A percentile compares a stretch with the other conserved stretches of the same genome.
phyloP scores from a whole-genome alignment of 2,329 filamentous ascomycete genomes.

The Metarhizium sp. region DNA sequence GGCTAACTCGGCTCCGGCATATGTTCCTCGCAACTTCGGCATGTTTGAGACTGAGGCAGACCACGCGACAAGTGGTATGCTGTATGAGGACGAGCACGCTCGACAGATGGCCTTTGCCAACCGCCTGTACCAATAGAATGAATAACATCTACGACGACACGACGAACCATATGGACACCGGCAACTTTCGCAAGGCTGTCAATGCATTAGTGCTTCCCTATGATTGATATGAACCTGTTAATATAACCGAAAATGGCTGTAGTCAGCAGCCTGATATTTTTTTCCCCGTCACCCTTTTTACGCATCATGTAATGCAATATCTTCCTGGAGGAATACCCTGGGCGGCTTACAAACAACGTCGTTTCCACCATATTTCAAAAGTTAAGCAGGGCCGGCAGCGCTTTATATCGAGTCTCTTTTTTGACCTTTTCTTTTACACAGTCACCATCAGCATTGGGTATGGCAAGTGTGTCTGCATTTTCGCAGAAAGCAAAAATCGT shows the following conservation, averaged over 20 bases:
- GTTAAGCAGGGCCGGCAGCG: conserved; percentile 5
- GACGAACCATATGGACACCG: background rate
- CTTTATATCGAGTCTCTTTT: conserved; percentile 2
- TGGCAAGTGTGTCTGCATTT: conserved; percentile 6
- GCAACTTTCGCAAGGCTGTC: background rate
- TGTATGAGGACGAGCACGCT: conserved; percentile 36
- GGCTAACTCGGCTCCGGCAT: conserved; percentile 19
- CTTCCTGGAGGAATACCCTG: background rate
- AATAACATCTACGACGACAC: conserved; percentile 7
- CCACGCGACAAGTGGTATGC: conserved; percentile 19
- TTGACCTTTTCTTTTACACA: conserved; percentile 7
- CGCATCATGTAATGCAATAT: background rate
- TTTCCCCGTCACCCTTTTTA: background rate
- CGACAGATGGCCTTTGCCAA: conserved; percentile 32
- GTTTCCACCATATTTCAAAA: background rate
- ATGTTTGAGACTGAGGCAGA: conserved; percentile 38
- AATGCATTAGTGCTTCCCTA: background rate
- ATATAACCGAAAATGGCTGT: background rate
- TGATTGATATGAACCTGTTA: conserved; percentile 1
- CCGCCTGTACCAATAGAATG: conserved; percentile 29
- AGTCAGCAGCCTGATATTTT: background rate
- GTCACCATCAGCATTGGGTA: conserved; percentile 3
- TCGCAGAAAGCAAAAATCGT: conserved; percentile 2
- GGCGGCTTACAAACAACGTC: background rate
- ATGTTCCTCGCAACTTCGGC: conserved; percentile 27